These are phyloP conservation scores for Eimeria acervulina DNA, from an alignment of 169 alveolate species.

Conservation along the genomic window DNA sequence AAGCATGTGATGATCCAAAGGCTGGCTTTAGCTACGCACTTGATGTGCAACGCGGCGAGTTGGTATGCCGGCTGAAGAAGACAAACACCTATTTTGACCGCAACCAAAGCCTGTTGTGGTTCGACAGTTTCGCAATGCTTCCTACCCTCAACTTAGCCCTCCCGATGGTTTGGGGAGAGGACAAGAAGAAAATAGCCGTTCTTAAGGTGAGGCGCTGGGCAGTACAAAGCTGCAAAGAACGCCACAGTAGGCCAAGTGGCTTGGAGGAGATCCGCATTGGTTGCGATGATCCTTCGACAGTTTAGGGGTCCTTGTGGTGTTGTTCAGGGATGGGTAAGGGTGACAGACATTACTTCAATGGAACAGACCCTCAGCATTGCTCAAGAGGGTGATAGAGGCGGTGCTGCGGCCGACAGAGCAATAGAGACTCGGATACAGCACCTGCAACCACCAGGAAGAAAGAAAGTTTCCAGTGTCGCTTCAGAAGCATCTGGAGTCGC, in stretches of 20 bases:
- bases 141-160: constrained; percentile 65
- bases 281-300: not conserved
- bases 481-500: not conserved
- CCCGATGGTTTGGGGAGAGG: constrained; percentile 68
- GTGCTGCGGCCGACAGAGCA: not conserved
- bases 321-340: constrained; percentile 75
- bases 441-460: not conserved
- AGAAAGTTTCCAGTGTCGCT: not conserved
- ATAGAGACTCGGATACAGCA: not conserved
- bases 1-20: constrained; percentile 7
- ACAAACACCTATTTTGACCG: constrained; percentile 49
- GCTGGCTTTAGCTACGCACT: constrained; percentile 61
- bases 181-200: constrained; percentile 36
- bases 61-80: constrained; percentile 73
- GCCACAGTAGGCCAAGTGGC: not conserved
- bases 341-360: constrained; percentile 57
- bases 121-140: constrained; percentile 40
- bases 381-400: not conserved
- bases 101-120: constrained; percentile 68
- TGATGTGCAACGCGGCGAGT: constrained; percentile 45
- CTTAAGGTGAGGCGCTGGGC: constrained; percentile 43
- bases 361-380: not conserved
- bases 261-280: not conserved
- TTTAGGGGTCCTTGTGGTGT: not conserved
- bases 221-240: not conserved